phyloP scores from a whole-genome alignment of 495 filamentous ascomycete genomes.

The Penicillium verhagenii region DNA sequence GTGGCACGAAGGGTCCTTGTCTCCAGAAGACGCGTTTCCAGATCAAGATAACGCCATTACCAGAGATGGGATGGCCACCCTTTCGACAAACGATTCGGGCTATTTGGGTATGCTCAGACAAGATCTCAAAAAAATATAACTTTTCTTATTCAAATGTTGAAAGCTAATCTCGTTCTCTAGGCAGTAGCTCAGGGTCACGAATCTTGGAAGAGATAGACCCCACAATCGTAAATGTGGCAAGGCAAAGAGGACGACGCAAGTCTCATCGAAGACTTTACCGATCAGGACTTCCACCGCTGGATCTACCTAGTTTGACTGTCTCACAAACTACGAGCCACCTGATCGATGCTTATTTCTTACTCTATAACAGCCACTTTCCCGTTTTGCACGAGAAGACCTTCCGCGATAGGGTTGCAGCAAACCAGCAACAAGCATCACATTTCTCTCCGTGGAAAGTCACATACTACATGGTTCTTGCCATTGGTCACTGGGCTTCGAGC shows the following conservation, averaged over 20 bases:
- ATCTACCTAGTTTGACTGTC: constrained; percentile 5
- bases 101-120: constrained; percentile 18
- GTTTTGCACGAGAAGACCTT: constrained; percentile 27
- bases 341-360: constrained; percentile 25
- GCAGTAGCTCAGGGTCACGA: constrained; percentile 20
- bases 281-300: background rate
- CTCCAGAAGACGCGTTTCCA: constrained; percentile 1
- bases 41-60: background rate
- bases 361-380: constrained; percentile 20
- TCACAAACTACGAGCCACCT: constrained; percentile 4
- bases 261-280: background rate
- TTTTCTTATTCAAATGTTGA: background rate
- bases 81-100: constrained; percentile 18
- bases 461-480: constrained; percentile 24
- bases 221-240: background rate
- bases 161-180: constrained; percentile 2
- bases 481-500: constrained; percentile 21
- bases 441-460: constrained; percentile 20
- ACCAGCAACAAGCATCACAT: constrained; percentile 10
- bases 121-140: background rate
- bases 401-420: constrained; percentile 11
- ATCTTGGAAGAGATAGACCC: constrained; percentile 8
- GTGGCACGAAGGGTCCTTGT: constrained; percentile 20
- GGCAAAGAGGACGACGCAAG: constrained; percentile 1
- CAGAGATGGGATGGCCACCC: constrained; percentile 25